A percentile compares a stretch with the other conserved stretches of the same genome.
phyloP scores from a whole-genome alignment of 2,329 filamentous ascomycete species.

The Camptophora hylomeconis region DNA sequence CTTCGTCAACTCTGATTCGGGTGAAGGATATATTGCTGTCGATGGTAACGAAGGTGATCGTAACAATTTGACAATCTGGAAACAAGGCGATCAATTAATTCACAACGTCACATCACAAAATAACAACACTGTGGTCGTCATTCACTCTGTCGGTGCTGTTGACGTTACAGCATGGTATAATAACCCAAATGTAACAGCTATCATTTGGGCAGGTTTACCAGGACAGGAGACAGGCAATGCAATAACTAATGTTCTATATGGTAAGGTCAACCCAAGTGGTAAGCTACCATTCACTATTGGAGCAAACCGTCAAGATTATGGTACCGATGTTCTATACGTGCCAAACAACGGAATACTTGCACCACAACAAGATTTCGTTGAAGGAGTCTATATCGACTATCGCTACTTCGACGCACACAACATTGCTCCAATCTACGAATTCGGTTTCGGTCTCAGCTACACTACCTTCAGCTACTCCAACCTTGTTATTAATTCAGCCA shows the following conservation, averaged over 20 bases:
- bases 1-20: constrained; percentile 77
- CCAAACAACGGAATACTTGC: constrained; percentile 43
- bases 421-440: constrained; percentile 47
- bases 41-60: constrained; percentile 80
- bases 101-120: constrained; percentile 63
- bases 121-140: constrained; percentile 82
- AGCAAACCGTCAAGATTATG: constrained; percentile 39
- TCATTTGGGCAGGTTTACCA: constrained; percentile 62
- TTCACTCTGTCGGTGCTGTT: constrained; percentile 75
- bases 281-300: constrained; percentile 52
- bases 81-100: constrained; percentile 66
- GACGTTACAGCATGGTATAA: constrained; percentile 51
- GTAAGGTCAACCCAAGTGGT: constrained; percentile 45
- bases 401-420: constrained; percentile 40
- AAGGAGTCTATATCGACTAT: constrained; percentile 49
- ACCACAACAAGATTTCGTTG: constrained; percentile 47
- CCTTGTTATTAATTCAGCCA: constrained; percentile 34
- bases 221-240: constrained; percentile 66
- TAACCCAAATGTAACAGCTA: constrained; percentile 58
- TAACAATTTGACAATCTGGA: constrained; percentile 85
- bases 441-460: constrained; percentile 49
- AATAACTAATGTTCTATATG: constrained; percentile 61
- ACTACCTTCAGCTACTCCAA: constrained; percentile 51
- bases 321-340: constrained; percentile 42
- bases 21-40: constrained; percentile 74